Percentiles rank a stretch among this genome's conserved stretches.
phyloP scores from a whole-genome alignment of 176 grass and related monocot genomes.

The Secale cereale region DNA sequence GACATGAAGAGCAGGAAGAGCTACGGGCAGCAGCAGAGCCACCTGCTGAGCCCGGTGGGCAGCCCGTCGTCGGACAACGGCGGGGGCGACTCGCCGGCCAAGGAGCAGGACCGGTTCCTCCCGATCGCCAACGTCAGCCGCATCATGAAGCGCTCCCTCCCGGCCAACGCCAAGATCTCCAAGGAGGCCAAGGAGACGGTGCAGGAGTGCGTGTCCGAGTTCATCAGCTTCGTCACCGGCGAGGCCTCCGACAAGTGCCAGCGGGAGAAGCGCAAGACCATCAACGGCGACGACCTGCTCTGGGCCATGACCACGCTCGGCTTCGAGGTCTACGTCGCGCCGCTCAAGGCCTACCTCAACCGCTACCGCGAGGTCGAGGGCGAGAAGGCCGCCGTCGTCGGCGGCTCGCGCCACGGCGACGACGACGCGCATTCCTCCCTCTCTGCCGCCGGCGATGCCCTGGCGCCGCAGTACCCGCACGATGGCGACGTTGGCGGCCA shows the following conservation, averaged over 20 bases:
- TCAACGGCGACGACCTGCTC: slow-evolving; percentile 93
- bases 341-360: slow-evolving; percentile 72
- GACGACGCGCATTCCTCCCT: neutral
- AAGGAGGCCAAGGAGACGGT: slow-evolving; percentile 96
- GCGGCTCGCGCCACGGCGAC: slow-evolving; percentile 13
- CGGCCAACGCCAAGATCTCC: slow-evolving; percentile 87
- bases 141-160: slow-evolving; percentile 91
- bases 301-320: slow-evolving; percentile 94
- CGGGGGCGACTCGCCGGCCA: slow-evolving; percentile 45
- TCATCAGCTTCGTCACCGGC: slow-evolving; percentile 93
- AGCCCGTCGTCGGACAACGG: slow-evolving; percentile 66
- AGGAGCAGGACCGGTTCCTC: slow-evolving; percentile 87
- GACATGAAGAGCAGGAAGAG: slow-evolving; percentile 71
- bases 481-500: neutral
- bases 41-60: slow-evolving; percentile 50
- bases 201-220: slow-evolving; percentile 98
- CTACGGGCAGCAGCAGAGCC: slow-evolving; percentile 33
- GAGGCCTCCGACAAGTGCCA: slow-evolving; percentile 99
- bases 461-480: neutral
- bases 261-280: slow-evolving; percentile 95
- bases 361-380: slow-evolving; percentile 78
- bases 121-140: slow-evolving; percentile 94
- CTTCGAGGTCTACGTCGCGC: slow-evolving; percentile 74
- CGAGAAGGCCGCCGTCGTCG: slow-evolving; percentile 55
- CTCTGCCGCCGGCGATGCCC: neutral